phyloP scores from a whole-genome alignment of 345 rosid species.

The Noccaea bulbosa region DNA sequence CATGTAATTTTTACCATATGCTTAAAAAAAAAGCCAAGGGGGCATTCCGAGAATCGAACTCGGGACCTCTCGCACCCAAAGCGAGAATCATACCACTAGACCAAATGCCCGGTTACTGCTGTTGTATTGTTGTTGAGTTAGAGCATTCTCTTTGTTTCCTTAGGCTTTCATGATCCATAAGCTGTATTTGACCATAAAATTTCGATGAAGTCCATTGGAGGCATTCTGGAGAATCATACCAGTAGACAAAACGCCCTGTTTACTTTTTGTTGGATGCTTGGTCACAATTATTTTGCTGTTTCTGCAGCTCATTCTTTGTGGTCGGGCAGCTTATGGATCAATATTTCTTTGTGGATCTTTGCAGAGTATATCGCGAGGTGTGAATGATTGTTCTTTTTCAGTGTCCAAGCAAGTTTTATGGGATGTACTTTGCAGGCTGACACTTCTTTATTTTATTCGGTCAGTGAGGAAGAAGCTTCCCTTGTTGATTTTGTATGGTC shows the following conservation, averaged over 20 bases:
- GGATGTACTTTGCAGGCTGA: conserved; percentile 21
- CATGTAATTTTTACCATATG: not conserved
- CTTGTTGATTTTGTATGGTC: conserved; percentile 85
- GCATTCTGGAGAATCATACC: no score
- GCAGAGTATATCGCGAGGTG: conserved; percentile 51
- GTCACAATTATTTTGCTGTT: no score
- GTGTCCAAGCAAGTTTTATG: conserved; percentile 26
- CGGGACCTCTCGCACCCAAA: conserved; percentile 90
- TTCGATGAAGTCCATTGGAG: no score
- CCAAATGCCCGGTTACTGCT: conserved; percentile 55
- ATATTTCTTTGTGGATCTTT: no score
- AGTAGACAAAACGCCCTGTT: no score
- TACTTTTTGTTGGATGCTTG: no score
- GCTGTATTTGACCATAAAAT: no score
- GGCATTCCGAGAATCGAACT: conserved; percentile 76
- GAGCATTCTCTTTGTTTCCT: no score
- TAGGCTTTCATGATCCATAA: no score
- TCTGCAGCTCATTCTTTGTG: no score
- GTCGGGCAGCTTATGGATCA: no score
- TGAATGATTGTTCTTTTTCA: conserved; percentile 20
- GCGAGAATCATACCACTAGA: conserved; percentile 92
- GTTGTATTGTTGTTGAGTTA: no score
- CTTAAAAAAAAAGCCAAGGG: conserved; percentile 35
- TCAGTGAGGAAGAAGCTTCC: conserved; percentile 97
- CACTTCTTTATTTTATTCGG: conserved; percentile 45